These are phyloP conservation scores for Salvia hispanica DNA, from an alignment of 257 asterid genomes.

Conservation along the genomic window DNA sequence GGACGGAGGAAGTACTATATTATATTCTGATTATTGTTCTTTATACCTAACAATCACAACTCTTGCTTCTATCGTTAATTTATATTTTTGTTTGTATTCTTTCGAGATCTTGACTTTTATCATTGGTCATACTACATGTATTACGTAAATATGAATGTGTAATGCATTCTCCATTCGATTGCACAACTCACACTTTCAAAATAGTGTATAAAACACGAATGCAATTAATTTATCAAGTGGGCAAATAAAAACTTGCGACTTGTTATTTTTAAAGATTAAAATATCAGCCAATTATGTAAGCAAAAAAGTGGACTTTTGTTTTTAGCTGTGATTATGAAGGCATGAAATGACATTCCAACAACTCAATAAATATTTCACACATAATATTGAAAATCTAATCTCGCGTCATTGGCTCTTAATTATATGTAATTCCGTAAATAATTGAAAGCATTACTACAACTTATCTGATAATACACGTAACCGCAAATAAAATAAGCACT, in stretches of 20 bases:
- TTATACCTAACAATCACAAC: no score
- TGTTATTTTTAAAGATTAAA: neutral
- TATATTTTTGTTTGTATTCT: no score
- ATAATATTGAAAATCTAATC: neutral
- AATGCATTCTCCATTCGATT: neutral
- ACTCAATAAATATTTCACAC: neutral
- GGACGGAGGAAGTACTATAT: no score
- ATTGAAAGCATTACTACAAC: neutral
- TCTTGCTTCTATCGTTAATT: no score
- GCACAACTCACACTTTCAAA: neutral
- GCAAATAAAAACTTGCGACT: neutral
- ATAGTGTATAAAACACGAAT: neutral
- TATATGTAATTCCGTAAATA: neutral
- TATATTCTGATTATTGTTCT: no score
- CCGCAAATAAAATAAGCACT: neutral
- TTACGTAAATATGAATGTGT: no score
- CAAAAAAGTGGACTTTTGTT: conserved; percentile 32
- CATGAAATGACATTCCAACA: conserved; percentile 35
- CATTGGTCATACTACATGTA: no score
- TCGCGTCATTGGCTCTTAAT: neutral
- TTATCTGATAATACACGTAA: neutral
- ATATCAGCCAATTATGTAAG: conserved; percentile 3
- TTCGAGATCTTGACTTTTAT: no score
- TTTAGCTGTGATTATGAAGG: conserved; percentile 18
- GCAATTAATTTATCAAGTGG: conserved; percentile 1